Evolutionary conservation across 1,139 yeast species (phyloP).

Genomic region (Petasospora fabianii): DNA sequence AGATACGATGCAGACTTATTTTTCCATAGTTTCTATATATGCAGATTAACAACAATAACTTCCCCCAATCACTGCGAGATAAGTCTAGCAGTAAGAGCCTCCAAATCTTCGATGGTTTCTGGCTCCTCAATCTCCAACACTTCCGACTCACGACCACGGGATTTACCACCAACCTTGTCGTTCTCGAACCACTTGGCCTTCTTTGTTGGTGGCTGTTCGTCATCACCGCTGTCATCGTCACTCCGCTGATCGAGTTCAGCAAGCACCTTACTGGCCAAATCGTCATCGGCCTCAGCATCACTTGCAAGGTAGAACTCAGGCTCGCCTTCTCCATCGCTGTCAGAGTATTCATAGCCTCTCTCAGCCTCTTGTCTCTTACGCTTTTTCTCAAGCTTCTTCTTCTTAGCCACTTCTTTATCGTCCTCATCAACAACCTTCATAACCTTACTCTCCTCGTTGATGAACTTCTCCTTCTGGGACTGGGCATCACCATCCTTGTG

Average conservation of each 20-base stretch:
- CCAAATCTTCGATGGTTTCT: slow-evolving; percentile 87
- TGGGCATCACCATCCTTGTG: slow-evolving; percentile 69
- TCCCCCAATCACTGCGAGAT: slow-evolving; percentile 10
- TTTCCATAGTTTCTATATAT: too few relatives aligned
- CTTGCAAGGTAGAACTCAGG: slow-evolving; percentile 26
- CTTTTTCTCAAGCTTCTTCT: slow-evolving; percentile 84
- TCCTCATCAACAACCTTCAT: slow-evolving; percentile 71
- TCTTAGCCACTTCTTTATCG: slow-evolving; percentile 80
- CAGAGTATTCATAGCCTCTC: slow-evolving; percentile 45
- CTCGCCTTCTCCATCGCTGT: slow-evolving; percentile 29
- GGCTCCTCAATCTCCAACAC: slow-evolving; percentile 82
- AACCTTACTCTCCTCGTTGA: slow-evolving; percentile 57
- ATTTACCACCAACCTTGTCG: slow-evolving; percentile 36
- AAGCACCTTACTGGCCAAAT: slow-evolving; percentile 18
- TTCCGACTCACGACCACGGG: slow-evolving; percentile 27
- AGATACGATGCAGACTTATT: too few relatives aligned
- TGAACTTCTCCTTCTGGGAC: slow-evolving; percentile 63
- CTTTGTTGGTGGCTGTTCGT: slow-evolving; percentile 47
- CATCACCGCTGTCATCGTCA: slow-evolving; percentile 28
- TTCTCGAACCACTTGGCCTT: slow-evolving; percentile 62
- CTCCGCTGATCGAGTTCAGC: slow-evolving; percentile 12
- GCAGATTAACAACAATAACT: too few relatives aligned
- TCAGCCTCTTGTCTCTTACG: slow-evolving; percentile 82
- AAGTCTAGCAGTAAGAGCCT: slow-evolving; percentile 78
- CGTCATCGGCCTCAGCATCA: slow-evolving; percentile 27